These are phyloP conservation scores for Nicotiana knightiana DNA, from an alignment of 257 asterid genomes.

Conservation along the genomic window DNA sequence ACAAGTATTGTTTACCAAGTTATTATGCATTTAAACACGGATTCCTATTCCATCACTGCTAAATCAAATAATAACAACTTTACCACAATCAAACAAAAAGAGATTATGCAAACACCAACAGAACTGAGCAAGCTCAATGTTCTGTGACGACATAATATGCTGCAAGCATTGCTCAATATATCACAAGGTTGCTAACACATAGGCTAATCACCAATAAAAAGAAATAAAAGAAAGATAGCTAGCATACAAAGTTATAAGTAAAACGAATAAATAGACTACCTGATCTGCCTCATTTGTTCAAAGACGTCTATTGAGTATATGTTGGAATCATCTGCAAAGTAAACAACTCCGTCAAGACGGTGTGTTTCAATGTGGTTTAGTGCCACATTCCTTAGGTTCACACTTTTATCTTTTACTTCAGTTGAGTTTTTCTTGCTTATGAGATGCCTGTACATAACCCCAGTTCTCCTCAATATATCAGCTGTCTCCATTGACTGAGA, in stretches of 20 bases:
- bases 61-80: background rate
- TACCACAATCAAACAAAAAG: background rate
- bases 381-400: constrained; percentile 51
- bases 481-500: constrained; percentile 51
- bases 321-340: constrained; percentile 65
- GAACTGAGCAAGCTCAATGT: background rate
- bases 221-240: background rate
- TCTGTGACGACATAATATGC: background rate
- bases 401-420: constrained; percentile 28
- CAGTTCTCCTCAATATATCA: constrained; percentile 52
- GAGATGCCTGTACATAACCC: constrained; percentile 66
- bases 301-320: constrained; percentile 47
- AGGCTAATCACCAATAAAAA: background rate
- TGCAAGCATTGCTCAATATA: background rate
- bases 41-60: background rate
- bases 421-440: constrained; percentile 37
- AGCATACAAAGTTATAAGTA: background rate
- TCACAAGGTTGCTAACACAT: background rate
- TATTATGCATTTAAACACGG: too few relatives aligned
- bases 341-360: constrained; percentile 68
- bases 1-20: too few relatives aligned
- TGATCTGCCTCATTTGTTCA: constrained; percentile 64
- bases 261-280: constrained; percentile 33
- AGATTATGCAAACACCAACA: background rate
- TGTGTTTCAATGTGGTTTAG: constrained; percentile 64